Conservation (phyloP, 2,329 filamentous ascomycete species). For the Sclerotinia trifoliorum region DNA sequence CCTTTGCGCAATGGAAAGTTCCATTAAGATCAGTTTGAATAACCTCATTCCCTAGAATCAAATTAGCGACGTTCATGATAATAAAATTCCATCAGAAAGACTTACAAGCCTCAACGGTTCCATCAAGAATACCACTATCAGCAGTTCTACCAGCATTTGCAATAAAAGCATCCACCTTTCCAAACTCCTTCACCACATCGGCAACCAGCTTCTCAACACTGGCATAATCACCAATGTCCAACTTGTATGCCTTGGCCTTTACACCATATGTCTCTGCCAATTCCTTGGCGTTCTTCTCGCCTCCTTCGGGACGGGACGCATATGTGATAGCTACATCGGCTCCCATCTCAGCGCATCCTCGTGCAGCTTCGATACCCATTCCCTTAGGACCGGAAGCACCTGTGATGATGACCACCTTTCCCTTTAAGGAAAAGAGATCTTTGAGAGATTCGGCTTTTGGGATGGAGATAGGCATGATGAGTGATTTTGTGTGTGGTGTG, state of each 20-base stretch:
- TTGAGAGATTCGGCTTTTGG: constrained; percentile 57
- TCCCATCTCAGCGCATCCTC: constrained; percentile 63
- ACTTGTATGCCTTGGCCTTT: constrained; percentile 68
- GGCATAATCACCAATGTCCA: constrained; percentile 56
- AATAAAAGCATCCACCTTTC: constrained; percentile 65
- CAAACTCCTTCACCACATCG: constrained; percentile 66
- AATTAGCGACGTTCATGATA: not conserved
- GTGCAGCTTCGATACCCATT: constrained; percentile 66
- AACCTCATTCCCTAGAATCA: constrained; percentile 49
- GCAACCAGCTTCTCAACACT: constrained; percentile 52
- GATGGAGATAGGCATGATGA: constrained; percentile 55
- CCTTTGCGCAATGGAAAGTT: constrained; percentile 65
- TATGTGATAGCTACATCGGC: constrained; percentile 67
- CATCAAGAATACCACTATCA: constrained; percentile 66
- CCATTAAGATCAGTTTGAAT: constrained; percentile 67
- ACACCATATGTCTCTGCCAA: constrained; percentile 58
- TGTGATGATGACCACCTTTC: constrained; percentile 62
- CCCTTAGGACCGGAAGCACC: constrained; percentile 64
- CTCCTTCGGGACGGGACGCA: constrained; percentile 58
- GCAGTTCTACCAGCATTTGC: constrained; percentile 72
- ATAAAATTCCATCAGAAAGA: not conserved
- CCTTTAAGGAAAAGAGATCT: constrained; percentile 60
- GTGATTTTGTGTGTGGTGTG: not conserved
- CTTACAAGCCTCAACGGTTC: constrained; percentile 60
- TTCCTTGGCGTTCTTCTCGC: constrained; percentile 65